These are phyloP conservation scores for Neckera pumila DNA, from an alignment of 225 moss, liverwort and hornwort genomes.

Conservation along the genomic window DNA sequence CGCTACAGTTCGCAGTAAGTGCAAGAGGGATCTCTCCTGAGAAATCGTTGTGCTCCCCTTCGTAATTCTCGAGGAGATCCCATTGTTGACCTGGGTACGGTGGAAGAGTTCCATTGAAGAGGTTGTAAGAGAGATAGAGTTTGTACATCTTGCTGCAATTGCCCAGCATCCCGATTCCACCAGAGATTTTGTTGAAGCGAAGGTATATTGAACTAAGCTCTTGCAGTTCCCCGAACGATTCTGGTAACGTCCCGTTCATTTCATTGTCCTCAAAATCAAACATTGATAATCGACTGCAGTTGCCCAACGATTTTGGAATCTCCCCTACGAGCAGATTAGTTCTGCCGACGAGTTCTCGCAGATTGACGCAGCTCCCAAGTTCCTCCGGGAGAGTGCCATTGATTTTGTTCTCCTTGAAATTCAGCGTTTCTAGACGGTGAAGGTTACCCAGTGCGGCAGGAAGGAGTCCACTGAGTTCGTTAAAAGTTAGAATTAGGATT, in stretches of 20 bases:
- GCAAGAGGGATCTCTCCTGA: background rate
- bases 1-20: background rate
- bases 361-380: constrained; percentile 4
- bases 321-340: background rate
- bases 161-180: constrained; percentile 5
- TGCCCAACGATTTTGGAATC: background rate
- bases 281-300: background rate
- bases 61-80: constrained; percentile 8
- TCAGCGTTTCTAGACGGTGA: background rate
- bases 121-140: constrained; percentile 6
- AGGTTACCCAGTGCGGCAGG: background rate
- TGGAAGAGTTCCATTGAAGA: constrained; percentile 9
- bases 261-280: constrained; percentile 13
- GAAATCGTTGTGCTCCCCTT: constrained; percentile 2
- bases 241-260: background rate
- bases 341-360: background rate
- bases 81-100: constrained; percentile 5
- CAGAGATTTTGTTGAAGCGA: constrained; percentile 8
- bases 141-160: constrained; percentile 8
- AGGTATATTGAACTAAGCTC: background rate
- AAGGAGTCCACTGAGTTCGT: background rate
- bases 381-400: constrained; percentile 1
- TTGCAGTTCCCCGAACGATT: constrained; percentile 1
- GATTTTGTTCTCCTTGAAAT: background rate
- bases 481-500: background rate